phyloP scores from a whole-genome alignment of 768 basidiomycete species.

The Daedaleopsis nitida region DNA sequence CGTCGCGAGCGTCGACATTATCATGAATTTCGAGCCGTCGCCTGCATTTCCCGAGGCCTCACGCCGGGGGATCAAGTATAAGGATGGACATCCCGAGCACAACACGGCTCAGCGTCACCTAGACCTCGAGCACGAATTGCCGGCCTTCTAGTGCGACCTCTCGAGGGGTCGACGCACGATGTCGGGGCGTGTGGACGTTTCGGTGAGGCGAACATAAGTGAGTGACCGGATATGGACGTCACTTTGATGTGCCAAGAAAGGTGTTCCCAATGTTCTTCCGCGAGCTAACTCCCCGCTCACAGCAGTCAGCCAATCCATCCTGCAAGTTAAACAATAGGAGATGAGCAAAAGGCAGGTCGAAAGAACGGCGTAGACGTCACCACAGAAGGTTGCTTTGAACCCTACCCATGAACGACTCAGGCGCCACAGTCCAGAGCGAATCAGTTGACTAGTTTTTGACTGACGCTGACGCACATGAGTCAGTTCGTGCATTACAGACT shows the following conservation, averaged over 20 bases:
- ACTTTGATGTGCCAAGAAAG: neutral
- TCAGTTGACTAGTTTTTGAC: no score
- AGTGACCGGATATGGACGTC: neutral
- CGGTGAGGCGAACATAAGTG: constrained; percentile 1
- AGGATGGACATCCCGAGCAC: constrained; percentile 6
- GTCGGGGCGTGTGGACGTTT: neutral
- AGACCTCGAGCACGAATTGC: neutral
- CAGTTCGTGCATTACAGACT: no score
- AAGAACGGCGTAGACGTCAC: no score
- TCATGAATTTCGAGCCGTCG: neutral
- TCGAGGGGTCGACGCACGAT: neutral
- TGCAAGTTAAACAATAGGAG: no score
- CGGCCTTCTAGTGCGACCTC: constrained; percentile 1
- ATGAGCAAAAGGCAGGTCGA: no score
- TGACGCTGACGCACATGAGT: no score
- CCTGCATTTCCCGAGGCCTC: neutral
- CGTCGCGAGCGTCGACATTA: neutral
- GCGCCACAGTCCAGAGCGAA: no score
- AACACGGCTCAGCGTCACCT: neutral
- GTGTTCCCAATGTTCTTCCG: neutral
- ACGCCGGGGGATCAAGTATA: neutral
- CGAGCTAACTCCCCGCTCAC: neutral
- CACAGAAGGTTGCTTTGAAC: no score
- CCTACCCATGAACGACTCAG: no score
- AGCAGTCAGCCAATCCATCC: no score